Base-by-base conservation (phyloP, 495 filamentous ascomycete species). In the Chaetomium fimeti region DNA sequence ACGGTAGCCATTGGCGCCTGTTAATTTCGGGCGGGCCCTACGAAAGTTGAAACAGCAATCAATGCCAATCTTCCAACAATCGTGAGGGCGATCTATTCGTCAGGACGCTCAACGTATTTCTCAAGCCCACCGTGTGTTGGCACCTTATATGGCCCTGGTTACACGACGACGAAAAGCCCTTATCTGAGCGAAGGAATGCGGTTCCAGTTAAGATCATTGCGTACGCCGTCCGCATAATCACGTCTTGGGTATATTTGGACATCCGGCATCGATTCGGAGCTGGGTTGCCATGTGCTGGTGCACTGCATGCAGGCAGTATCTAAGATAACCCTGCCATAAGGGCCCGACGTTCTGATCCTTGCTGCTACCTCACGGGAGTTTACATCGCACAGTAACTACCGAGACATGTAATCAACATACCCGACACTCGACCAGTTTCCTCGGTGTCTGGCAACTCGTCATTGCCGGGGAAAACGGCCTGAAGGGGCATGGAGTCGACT, bases 1-100 rank as follows among this genome's bases (percentile, higher is more conserved):
- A 74, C 66, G 24, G 71, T 74, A 0, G 71, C 51, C 71, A 74
- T 74, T 48, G 12, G 5, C 5, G 15, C 3, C 22, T 18, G 18
- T 42, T 42, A 0, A 42, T 20, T 12, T 40, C 24, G 29, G 20
- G 40, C 13, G 0, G 12, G n/a, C 1, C 5, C 24, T 27, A 8
- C 11, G 11, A 13, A 8, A 13, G 25, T 15, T 27, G 48, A 27
- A 24, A 24, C n/a, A 27, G 18, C 15, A 47, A 47, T 49, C 45
- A 49, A 49, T 3, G 4, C 45, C 45, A 43, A 18, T 2, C 11
- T 43, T 13, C 40, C 40, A 43, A 15, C 40, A 5, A 11, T 11
- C 13, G 16, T 43, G 40, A 18, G 18, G 11, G 16, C 45, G 45
- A 49, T 11, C 18, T 49, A 18, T 18, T 49, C 18, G 20, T 8